Evolutionary conservation across 176 grass and related monocot species (phyloP), one percentile per base, ranked within the genome.

Genomic region (Luzula sylvatica): DNA sequence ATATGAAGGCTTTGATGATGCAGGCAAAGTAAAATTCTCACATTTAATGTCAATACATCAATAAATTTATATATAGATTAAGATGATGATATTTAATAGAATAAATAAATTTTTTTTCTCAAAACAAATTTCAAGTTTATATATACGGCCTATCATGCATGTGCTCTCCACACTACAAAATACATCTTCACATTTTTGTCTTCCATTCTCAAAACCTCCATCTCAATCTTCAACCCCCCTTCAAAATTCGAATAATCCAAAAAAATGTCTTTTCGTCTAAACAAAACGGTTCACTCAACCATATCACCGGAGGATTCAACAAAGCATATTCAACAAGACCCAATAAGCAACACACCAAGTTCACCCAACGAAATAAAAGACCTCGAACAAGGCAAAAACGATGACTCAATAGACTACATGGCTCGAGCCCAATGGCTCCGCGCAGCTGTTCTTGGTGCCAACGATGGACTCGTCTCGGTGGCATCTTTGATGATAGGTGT

Each of bases 351-450:
- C 21, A 20, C 7, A 38, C 23, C 35, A 3, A 23, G 15, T 3
- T 38, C 23, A 2, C 22, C 51, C 18, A 52, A 29, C 26, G 45
- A 54, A 61, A 61, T 25, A 47, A 46, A 20, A 23, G 42, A 35
- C 53, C 5, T 17, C 4, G 65, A 43, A 23, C 8, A 17, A 1
- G 55, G 15, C 1, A 15, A 12, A 23, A 38, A 14, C 0, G 56
- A 15, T 24, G 32, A 48, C 18, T 15, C 27, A 15, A 19, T 77
- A 1, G 56, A 96, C 74, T 96, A 96, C 80, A 65, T 86, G 63
- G 73, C 70, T 15, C 86, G 92, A n/a, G 71, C 81, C 15, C 85
- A 90, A 81, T 90, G 92, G 92, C 92, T 98, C 50, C 92, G 92
- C 1, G 92, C 92, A 4, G 81, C 81, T 0, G 85, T 98, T 0